A percentile compares a stretch with the other conserved stretches of the same genome.
phyloP scores from a whole-genome alignment of 2,329 filamentous ascomycete genomes.

The Botrytis sinoallii region DNA sequence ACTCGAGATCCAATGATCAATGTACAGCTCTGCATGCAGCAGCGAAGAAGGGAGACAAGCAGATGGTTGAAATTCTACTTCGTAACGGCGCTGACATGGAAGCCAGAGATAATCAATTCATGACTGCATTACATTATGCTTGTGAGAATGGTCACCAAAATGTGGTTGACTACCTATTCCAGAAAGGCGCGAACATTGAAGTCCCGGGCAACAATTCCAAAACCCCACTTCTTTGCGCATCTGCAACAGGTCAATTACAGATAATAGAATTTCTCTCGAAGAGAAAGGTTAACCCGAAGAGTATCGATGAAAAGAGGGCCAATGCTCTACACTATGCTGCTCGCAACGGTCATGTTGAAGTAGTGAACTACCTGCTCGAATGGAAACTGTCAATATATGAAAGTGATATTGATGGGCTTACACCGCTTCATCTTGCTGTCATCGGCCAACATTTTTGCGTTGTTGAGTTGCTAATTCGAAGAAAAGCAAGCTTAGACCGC shows the following conservation, averaged over 20 bases:
- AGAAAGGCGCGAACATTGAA: constrained; percentile 18
- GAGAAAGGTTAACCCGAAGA: background rate
- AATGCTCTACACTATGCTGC: constrained; percentile 4
- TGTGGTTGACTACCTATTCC: constrained; percentile 13
- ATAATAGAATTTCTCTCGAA: constrained; percentile 16
- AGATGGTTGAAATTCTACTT: constrained; percentile 19
- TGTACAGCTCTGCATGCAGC: constrained; percentile 20
- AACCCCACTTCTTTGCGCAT: constrained; percentile 17
- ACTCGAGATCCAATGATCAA: constrained; percentile 18
- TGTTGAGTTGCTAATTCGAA: constrained; percentile 16
- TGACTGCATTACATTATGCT: constrained; percentile 19
- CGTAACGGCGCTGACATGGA: constrained; percentile 17
- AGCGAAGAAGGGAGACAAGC: constrained; percentile 17
- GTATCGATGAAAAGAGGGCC: background rate
- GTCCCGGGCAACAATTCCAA: constrained; percentile 12
- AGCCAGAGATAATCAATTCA: constrained; percentile 15
- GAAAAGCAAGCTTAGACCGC: background rate
- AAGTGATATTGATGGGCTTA: constrained; percentile 16
- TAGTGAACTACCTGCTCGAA: constrained; percentile 8
- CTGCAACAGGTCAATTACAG: constrained; percentile 12
- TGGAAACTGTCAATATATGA: constrained; percentile 10
- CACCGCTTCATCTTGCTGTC: constrained; percentile 18
- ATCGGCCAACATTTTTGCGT: constrained; percentile 5
- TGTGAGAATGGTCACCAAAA: constrained; percentile 9
- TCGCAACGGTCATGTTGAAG: constrained; percentile 11